A percentile compares a stretch with the other conserved stretches of the same genome.
Evolutionary conservation across 1,139 yeast genomes (phyloP).

Genomic region (Nakaseomyces nivariensis): DNA sequence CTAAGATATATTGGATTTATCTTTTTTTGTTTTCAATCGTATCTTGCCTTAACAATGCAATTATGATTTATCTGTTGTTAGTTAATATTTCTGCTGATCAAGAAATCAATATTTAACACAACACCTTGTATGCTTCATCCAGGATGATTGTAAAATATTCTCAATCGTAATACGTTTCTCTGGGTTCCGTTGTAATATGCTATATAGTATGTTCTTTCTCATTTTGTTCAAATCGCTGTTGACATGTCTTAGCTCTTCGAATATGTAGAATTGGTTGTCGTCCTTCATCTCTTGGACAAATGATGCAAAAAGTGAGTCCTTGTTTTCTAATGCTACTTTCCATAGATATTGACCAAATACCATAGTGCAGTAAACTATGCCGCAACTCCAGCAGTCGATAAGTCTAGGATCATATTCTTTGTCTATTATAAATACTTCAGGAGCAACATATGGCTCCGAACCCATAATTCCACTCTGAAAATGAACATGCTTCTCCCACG

Average conservation of each 20-base stretch:
- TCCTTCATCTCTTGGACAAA: conserved; percentile 30
- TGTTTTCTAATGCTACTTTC: conserved; percentile 36
- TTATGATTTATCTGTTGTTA: no score
- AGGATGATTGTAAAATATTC: conserved; percentile 38
- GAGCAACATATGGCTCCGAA: conserved; percentile 66
- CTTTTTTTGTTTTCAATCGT: no score
- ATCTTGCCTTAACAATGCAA: no score
- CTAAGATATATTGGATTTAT: no score
- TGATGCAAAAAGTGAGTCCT: conserved; percentile 23
- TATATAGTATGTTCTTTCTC: conserved; percentile 45
- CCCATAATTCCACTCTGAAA: conserved; percentile 57
- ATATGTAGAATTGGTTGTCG: conserved; percentile 27
- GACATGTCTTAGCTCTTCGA: conserved; percentile 30
- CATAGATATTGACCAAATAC: conserved; percentile 42
- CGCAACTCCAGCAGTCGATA: conserved; percentile 65
- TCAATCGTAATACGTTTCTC: conserved; percentile 36
- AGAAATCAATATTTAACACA: conserved; percentile 31
- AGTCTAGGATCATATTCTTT: conserved; percentile 44
- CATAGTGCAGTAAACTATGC: conserved; percentile 49
- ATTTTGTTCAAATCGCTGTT: conserved; percentile 30
- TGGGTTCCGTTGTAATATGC: conserved; percentile 49
- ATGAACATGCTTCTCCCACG: conserved; percentile 52
- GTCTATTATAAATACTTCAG: conserved; percentile 45
- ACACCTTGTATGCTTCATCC: conserved; percentile 43
- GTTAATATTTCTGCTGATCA: no score